Base-by-base conservation (phyloP, 2,329 filamentous ascomycete genomes). In the Pseudopyricularia cyperi region DNA sequence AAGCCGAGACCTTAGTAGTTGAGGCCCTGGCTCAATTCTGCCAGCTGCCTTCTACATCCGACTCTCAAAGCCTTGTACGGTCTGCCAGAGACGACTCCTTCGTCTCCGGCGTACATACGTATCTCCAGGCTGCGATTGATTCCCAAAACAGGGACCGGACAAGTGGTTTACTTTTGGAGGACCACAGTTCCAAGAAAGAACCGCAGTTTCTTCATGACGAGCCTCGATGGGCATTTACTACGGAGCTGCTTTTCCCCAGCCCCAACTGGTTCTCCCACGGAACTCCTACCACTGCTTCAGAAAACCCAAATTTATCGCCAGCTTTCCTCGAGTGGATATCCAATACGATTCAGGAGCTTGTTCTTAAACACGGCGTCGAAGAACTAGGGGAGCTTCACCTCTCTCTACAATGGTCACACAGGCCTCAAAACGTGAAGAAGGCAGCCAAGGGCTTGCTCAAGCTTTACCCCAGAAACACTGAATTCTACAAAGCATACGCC, bases 401-500 rank as follows among this genome's bases (percentile, higher is more conserved):
- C 9, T 83, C 84, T 1, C 74, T 91, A 47, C 79, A 84, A 58
- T 77, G 75, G 49, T 61, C 65, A 0, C 76, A 77, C 52, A 75
- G 82, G 44, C 70, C 75, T 0, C 61, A 65, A 1, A 71, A 67
- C 2, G 78, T 81, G 26, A 83, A 79, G 57, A 94, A 88, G 61
- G 71, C 75, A 7, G 87, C 88, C 0, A 95, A 88, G 60, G 66
- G 68, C 7, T 69, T 95, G 0, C 66, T 96, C n/a, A 91, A 86
- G 61, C 74, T 73, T 48, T 77, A 79, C 52, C 72, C 82, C 0
- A 72, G 78, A 1, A 84, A 80, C 58, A 63, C 87, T 3, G 70
- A 73, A 14, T 70, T 96, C 0, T 96, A 94, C 66, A 85, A 89
- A 57, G 80, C 82, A 0, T 95, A 91, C 61, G 87, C 85, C 0